Conservation (phyloP, 192 early-diverging fungal species). For the Fimicolochytrium jonesii region DNA sequence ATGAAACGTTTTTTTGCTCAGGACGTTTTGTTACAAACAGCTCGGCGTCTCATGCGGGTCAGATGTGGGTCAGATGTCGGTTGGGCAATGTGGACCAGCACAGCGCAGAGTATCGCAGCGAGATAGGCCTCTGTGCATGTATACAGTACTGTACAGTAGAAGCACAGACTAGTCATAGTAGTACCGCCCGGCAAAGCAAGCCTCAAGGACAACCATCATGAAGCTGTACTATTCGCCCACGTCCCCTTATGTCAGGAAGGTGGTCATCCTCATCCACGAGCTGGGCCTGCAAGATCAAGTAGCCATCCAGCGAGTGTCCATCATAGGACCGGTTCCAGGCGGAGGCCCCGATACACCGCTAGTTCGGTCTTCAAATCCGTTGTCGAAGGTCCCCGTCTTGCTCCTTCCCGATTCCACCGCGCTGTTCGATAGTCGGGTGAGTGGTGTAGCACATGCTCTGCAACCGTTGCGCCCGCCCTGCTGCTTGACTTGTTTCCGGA, state of each 20-base stretch:
- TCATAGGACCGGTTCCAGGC: not conserved
- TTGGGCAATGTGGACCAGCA: no score
- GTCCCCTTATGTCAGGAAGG: slow-evolving; percentile 22
- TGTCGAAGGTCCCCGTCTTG: slow-evolving; percentile 25
- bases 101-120: no score
- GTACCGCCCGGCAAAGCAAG: not conserved
- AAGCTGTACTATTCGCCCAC: slow-evolving; percentile 17
- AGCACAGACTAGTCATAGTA: no score
- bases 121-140: no score
- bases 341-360: not conserved
- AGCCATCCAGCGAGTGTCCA: not conserved
- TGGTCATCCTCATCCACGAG: slow-evolving; percentile 20
- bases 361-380: slow-evolving; percentile 16
- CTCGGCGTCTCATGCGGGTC: no score
- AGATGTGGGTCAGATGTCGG: no score
- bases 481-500: not conserved
- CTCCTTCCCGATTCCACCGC: slow-evolving; percentile 6
- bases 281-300: slow-evolving; percentile 4
- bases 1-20: no score
- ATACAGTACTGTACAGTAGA: no score
- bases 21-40: no score
- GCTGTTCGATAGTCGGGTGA: slow-evolving; percentile 10
- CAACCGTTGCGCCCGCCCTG: not conserved
- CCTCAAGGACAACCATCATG: slow-evolving; percentile 8
- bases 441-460: not conserved